Base-by-base conservation (phyloP, 345 rosid species). In the Citrus australasica region DNA sequence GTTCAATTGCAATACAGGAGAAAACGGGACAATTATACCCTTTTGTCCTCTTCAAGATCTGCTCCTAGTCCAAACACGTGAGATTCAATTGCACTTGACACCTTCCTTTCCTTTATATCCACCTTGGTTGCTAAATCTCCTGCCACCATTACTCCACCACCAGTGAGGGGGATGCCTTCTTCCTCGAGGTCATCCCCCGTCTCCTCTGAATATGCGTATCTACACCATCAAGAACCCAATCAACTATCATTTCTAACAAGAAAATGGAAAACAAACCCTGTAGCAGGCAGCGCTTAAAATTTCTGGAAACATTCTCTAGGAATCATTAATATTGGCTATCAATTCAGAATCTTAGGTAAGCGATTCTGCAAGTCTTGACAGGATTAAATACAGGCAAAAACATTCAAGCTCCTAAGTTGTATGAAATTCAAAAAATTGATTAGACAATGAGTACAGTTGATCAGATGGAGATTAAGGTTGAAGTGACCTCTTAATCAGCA, bases 21-120 rank as follows among this genome's bases (percentile, higher is more conserved):
- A 74, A 27, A 30, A 58, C 2, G 25, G 28, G 62, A n/a, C 66
- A 19, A 30, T 58, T 76, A 83, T 71, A 72, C 86, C 79, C 79
- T 82, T 78, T 83, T 86, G 76, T 83, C 82, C 73, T 84, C 87
- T 70, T 83, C 83, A 11, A 30, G 62, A 61, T 79, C 82, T 77
- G 82, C 88, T 40, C 81, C 85, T 2, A 72, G 82, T 30, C 85
- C 76, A 68, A 84, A 78, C 66, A 80, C 82, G 56, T 64, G 83
- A 76, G 78, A 81, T 75, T 85, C 83, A 22, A 61, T 55, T 28
- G 72, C 74, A 75, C 19, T 58, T 51, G 75, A 58, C 64, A 61
- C 58, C 74, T 72, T 84, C 82, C 82, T 74, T 35, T 84, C 88
- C 78, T 88, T 85, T 66, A 82, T 82, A 73, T 88, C 90, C 46